These are phyloP conservation scores for Lachnellula suecica DNA, from an alignment of 2,329 filamentous ascomycete genomes.

Conservation along the genomic window DNA sequence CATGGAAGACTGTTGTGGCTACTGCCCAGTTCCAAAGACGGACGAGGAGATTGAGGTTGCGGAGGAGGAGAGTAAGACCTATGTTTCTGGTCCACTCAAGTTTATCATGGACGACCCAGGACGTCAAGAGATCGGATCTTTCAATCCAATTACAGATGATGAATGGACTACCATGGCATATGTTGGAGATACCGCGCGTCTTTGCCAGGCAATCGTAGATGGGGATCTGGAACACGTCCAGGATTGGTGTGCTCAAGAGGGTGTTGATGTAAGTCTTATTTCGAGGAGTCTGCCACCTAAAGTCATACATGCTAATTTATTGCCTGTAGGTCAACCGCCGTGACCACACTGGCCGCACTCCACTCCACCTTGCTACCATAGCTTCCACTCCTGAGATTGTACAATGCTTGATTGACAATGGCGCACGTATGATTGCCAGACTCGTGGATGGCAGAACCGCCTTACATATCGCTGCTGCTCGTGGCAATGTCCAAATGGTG, in stretches of 20 bases:
- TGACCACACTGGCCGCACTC: constrained; percentile 77
- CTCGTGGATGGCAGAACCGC: constrained; percentile 79
- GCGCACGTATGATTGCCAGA: constrained; percentile 70
- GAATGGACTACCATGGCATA: constrained; percentile 95
- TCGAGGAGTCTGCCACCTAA: too few relatives aligned
- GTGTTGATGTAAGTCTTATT: constrained; percentile 49
- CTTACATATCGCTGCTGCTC: constrained; percentile 75
- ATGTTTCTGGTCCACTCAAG: constrained; percentile 69
- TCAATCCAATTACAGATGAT: constrained; percentile 77
- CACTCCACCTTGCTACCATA: constrained; percentile 73
- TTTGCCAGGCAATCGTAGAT: constrained; percentile 82
- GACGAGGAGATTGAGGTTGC: constrained; percentile 70
- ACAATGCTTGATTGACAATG: constrained; percentile 67
- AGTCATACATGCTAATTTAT: too few relatives aligned
- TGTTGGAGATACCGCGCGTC: constrained; percentile 71
- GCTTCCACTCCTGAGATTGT: constrained; percentile 70
- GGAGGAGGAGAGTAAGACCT: constrained; percentile 71
- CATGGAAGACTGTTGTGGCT: constrained; percentile 78
- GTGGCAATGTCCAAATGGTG: constrained; percentile 68
- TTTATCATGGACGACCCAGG: constrained; percentile 84
- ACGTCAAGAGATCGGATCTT: constrained; percentile 69
- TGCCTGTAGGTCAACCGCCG: constrained; percentile 61
- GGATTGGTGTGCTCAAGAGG: constrained; percentile 68
- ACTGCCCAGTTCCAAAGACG: constrained; percentile 68
- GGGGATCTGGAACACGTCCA: constrained; percentile 68